phyloP scores from a whole-genome alignment of 192 early-diverging fungal species.

The Coemansia sp. region DNA sequence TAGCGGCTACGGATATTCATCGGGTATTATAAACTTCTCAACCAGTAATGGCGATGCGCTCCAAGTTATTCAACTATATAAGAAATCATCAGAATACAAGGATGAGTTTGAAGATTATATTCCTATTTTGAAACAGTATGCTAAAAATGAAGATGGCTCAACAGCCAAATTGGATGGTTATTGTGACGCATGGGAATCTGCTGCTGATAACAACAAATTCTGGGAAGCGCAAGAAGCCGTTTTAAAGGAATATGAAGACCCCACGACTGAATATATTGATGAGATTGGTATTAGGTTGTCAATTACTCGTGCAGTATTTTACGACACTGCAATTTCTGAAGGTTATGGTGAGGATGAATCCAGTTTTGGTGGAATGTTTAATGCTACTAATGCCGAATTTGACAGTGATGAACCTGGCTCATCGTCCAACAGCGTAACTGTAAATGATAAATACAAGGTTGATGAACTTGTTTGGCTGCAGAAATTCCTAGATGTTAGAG shows the following conservation, averaged over 20 bases:
- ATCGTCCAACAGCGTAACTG: not conserved
- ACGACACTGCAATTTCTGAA: not conserved
- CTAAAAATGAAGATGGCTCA: not conserved
- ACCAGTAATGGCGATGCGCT: not conserved
- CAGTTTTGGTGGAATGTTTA: conserved; percentile 1
- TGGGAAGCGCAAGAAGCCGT: not conserved
- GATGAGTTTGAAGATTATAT: not conserved
- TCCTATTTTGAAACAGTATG: not conserved
- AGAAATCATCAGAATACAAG: not conserved
- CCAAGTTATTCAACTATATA: not conserved
- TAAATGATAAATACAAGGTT: not conserved
- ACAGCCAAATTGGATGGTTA: not conserved
- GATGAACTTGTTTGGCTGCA: conserved; percentile 2
- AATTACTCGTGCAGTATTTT: not conserved
- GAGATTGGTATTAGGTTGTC: not conserved
- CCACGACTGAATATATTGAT: not conserved
- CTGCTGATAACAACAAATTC: not conserved
- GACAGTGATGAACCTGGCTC: not conserved
- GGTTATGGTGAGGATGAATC: not conserved
- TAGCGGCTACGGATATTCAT: not conserved
- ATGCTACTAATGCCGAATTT: conserved; percentile 3
- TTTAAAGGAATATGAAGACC: not conserved
- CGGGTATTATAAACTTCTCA: not conserved
- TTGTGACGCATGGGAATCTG: not conserved
- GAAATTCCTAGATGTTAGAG: not conserved